Evolutionary conservation across 148 eudicot species (phyloP), one percentile per base, ranked within the genome.

Genomic region (Fagopyrum homotropicum): DNA sequence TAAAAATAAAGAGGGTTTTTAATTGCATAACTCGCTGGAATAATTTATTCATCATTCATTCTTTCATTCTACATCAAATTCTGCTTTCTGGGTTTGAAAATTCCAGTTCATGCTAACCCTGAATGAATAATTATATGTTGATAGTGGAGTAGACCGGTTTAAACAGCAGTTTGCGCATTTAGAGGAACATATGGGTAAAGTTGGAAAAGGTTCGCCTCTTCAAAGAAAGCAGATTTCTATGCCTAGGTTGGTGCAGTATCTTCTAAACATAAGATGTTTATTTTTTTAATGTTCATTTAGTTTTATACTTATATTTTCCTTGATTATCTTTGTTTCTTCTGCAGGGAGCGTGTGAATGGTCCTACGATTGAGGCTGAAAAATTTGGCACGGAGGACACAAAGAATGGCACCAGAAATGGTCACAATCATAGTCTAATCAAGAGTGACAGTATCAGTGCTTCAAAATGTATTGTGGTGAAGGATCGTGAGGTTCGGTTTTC

Each of bases 191-290:
- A 66, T 79, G 70, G 88, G 91, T 75, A 92, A 85, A 82, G 89
- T 84, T 68, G 91, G 81, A 77, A 86, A 76, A 81, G 80, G 86
- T 78, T 75, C 93, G 75, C 96, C 97, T 29, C 82, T 88, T 63
- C 83, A 84, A 77, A 89, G 98, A 80, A 91, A 91, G 60, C 95
- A 95, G 85, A 92, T 95, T 56, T 95, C 98, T 17, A 83, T 95
- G 86, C 98, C 98, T n/a, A 89, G 98, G 98, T n/a, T 88, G 98
- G 98, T 92, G 77, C 76, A 76, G 22, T 69, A 35, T 61, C 57
- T 12, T 7, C 30, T 11, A 44, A 52, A 59, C 7, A 71, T 22
- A 35, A 12, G 19, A 5, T 8, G 0, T 9, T 40, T 7, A 3
- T 5, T 73, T 9, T 16, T 4, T 19, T 49, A 59, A 14, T 45